Base-by-base conservation (phyloP, 768 basidiomycete species). In the Auriscalpium orientale region DNA sequence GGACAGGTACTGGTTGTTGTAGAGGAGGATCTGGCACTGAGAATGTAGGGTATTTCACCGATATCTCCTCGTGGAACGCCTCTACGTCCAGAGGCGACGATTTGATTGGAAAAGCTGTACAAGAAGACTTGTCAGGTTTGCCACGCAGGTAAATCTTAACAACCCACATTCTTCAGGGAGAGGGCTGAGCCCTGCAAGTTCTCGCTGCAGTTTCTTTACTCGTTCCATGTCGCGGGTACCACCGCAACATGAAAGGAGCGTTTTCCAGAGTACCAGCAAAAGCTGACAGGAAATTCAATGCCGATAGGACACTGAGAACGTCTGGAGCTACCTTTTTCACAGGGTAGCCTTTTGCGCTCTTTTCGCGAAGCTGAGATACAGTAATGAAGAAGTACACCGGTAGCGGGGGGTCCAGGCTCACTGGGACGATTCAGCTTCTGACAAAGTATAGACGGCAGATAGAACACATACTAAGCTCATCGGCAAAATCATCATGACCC, bases 21-120 rank as follows among this genome's bases (percentile, higher is more conserved):
- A 60, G 51, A 15, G 64, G 53, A 13, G 62, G 56, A 35, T 58
- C 59, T 37, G 77, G 75, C 3, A 87, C 82, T 0, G 80, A 77
- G 69, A 98, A 98, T 0, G 97, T 95, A 3, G 97, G 97, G 65
- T 98, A 99, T 71, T 99, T 99, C 61, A 92, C 84, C 8, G 88
- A 81, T 11, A 90, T 94, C 70, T 99, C 97, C 67, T 85, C 82
- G 21, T 88, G 85, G 70, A 97, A 99, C 9, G 80, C 75, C 58
- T 93, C 85, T 51, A 98, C 87, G 70, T 98, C 97, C 49, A 93
- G 72, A 2, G 97, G 94, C 0, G 90, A 85, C 6, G 93, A 87
- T 71, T 98, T 98, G 65, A 97, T 85, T 44, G 79, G 81, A 46
- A 83, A 76, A 55, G 73, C 82, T 82, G 68, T 15, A 48, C 48